phyloP scores from a whole-genome alignment of 345 rosid genomes.

The Pistacia integerrima region DNA sequence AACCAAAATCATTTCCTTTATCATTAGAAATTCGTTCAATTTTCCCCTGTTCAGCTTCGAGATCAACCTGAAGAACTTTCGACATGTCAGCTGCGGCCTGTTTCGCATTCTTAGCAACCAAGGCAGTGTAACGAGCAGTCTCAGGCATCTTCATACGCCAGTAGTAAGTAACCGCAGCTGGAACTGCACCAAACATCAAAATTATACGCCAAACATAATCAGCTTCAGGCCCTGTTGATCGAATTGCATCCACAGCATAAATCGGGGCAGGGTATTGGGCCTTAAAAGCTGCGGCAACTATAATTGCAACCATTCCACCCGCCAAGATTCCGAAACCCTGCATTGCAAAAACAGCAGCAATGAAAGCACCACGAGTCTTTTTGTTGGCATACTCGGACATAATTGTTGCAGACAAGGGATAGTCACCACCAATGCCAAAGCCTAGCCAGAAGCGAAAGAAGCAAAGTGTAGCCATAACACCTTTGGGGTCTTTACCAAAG shows the following conservation, averaged over 20 bases:
- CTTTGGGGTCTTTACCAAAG: conserved; percentile 36
- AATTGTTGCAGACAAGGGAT: conserved; percentile 88
- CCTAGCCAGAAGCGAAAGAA: conserved; percentile 91
- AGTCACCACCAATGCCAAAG: conserved; percentile 84
- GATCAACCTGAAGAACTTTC: conserved; percentile 64
- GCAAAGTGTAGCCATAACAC: conserved; percentile 65
- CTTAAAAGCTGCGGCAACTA: conserved; percentile 41
- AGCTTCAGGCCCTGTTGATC: conserved; percentile 58
- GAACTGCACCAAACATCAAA: conserved; percentile 71
- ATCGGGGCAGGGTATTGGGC: conserved; percentile 39
- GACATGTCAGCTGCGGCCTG: conserved; percentile 74
- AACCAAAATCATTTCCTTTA: conserved; percentile 32
- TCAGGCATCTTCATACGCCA: conserved; percentile 84
- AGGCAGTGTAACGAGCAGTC: conserved; percentile 80
- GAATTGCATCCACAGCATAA: conserved; percentile 31
- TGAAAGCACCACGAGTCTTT: conserved; percentile 69
- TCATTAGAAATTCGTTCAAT: conserved; percentile 21
- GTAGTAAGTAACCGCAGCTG: conserved; percentile 65
- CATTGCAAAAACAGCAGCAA: conserved; percentile 80
- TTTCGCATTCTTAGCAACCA: conserved; percentile 60
- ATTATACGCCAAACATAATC: conserved; percentile 71
- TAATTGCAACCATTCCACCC: conserved; percentile 57
- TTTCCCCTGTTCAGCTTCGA: conserved; percentile 50
- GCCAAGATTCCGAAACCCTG: conserved; percentile 76
- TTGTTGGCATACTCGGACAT: conserved; percentile 87